Evolutionary conservation across 305 asterid genomes (phyloP).

Genomic region (Plantago rigida): DNA sequence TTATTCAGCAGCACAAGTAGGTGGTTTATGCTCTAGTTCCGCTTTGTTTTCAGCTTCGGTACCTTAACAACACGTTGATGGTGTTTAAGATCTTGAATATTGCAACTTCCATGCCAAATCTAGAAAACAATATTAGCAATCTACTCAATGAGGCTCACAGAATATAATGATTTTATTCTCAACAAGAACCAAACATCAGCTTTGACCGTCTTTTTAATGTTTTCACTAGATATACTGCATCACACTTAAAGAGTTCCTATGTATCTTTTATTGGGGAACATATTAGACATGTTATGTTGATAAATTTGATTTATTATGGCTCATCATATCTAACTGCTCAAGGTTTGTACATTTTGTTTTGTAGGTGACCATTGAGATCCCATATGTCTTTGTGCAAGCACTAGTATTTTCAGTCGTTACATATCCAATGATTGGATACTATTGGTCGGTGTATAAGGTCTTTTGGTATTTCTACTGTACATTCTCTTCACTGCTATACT

Average conservation of each 20-base stretch:
- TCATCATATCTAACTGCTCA: neutral
- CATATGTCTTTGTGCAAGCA: slow-evolving; percentile 41
- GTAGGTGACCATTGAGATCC: slow-evolving; percentile 50
- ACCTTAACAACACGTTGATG: no score
- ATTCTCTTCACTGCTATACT: slow-evolving; percentile 47
- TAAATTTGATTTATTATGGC: no score
- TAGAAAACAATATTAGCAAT: no score
- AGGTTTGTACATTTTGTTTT: neutral
- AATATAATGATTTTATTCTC: no score
- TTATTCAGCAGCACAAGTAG: slow-evolving; percentile 37
- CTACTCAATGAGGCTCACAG: no score
- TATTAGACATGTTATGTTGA: no score
- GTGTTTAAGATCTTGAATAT: no score
- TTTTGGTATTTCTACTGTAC: slow-evolving; percentile 49
- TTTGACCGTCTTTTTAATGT: no score
- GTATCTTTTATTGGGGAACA: no score
- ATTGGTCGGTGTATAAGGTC: slow-evolving; percentile 41
- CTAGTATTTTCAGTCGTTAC: slow-evolving; percentile 37
- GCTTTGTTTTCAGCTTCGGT: no score
- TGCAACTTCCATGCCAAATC: no score
- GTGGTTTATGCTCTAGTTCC: neutral
- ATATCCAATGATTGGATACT: slow-evolving; percentile 59
- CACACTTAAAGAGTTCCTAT: neutral
- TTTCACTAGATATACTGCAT: neutral
- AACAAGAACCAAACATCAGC: no score